Conservation (phyloP, 768 basidiomycete species). For the Boletus pseudo-olivaceus region DNA sequence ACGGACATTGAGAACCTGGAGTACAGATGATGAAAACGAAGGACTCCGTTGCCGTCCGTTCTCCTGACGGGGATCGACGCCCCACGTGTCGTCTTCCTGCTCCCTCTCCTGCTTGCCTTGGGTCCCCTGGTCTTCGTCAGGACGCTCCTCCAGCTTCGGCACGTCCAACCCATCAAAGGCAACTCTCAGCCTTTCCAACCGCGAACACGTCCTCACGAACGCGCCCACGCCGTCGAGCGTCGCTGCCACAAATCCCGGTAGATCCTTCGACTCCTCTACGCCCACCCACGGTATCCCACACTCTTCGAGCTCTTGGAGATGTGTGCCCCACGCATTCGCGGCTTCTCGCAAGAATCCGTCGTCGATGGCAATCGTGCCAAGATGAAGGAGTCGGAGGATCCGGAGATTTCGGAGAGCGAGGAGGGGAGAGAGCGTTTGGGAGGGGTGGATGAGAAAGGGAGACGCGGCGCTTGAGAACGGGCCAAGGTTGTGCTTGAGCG, state of each 20-base stretch:
- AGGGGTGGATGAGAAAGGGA: conserved; percentile 26
- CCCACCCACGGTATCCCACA: conserved; percentile 28
- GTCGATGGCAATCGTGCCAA: conserved; percentile 27
- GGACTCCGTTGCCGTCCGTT: background rate
- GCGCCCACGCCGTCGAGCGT: conserved; percentile 23
- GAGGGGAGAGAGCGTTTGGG: conserved; percentile 23
- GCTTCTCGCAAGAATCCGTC: conserved; percentile 26
- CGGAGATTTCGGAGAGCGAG: conserved; percentile 20
- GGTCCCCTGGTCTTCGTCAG: background rate
- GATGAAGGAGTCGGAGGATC: conserved; percentile 21
- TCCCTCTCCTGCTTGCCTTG: background rate
- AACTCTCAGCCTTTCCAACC: conserved; percentile 16
- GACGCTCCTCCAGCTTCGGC: background rate
- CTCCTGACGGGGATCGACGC: background rate
- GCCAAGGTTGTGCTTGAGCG: conserved; percentile 27
- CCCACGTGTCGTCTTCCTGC: background rate
- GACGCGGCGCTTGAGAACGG: conserved; percentile 14
- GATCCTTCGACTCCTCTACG: conserved; percentile 10
- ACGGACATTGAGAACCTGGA: conserved; percentile 28
- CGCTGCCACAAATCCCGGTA: conserved; percentile 10
- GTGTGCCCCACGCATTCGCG: conserved; percentile 24
- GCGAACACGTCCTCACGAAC: conserved; percentile 17
- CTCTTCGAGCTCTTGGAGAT: conserved; percentile 26
- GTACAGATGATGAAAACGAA: background rate
- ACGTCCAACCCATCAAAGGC: conserved; percentile 25